Evolutionary conservation across 2,329 filamentous ascomycete species (phyloP), one percentile per base, ranked within the genome.

Genomic region (Nemania sp.): DNA sequence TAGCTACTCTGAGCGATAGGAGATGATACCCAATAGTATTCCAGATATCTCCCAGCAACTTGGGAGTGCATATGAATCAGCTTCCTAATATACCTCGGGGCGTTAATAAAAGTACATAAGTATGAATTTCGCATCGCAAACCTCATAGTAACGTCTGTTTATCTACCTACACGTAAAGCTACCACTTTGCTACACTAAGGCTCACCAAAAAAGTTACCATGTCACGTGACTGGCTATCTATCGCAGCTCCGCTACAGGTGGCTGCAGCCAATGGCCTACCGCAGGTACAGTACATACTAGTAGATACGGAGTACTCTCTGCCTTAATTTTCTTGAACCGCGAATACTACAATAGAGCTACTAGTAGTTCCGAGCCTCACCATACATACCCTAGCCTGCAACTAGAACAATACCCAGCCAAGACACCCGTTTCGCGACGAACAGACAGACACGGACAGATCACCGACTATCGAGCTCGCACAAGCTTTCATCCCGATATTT

Each of bases 271-370:
- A n/a, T n/a, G n/a, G n/a, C n/a, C n/a, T n/a, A n/a, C n/a, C n/a
- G n/a, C n/a, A n/a, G n/a, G n/a, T n/a, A n/a, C n/a, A n/a, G n/a
- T n/a, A n/a, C n/a, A n/a, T n/a, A n/a, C n/a, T n/a, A n/a, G n/a
- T n/a, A n/a, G n/a, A n/a, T n/a, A n/a, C n/a, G 28, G 28, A 9
- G 26, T 28, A 28, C 11, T 28, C 37, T 40, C 49, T 28, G 41
- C n/a, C n/a, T n/a, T 41, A 48, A 49, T 52, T 57, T 59, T 57
- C 41, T 49, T 37, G 15, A 51, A 60, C n/a, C n/a, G n/a, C n/a
- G n/a, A 56, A 60, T 12, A 14, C 8, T 9, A 11, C 28, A 12
- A 31, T 3, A 9, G 3, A 14, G 43, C 52, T 37, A 54, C 47
- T 52, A 44, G 33, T 26, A 59, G 49, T 48, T 50, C 28, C 6